Evolutionary conservation across 352 stramenopile species (phyloP), one percentile per base, ranked within the genome.

Genomic region (Pythium apleroticum): DNA sequence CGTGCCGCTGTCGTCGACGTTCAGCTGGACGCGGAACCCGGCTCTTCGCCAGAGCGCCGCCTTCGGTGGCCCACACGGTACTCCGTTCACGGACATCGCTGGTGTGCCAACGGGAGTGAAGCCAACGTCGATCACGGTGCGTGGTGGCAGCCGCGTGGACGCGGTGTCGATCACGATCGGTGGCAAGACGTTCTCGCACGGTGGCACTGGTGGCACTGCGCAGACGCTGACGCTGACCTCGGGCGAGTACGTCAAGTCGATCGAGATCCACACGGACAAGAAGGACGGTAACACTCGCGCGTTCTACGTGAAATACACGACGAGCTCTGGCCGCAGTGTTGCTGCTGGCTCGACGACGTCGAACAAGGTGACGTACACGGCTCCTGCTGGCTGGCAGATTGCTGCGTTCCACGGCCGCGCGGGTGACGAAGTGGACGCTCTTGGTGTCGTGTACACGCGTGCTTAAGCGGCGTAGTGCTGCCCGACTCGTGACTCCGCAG

Each of bases 241-340:
- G 6, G 75, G 69, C 7, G 77, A 85, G 71, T 80, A 78, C 53
- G 63, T 83, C 68, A 75, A 52, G 50, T 74, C 71, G 24, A 69
- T 84, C 46, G 76, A 88, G 56, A 24, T 66, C 25, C 79, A 88
- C 56, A 74, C 66, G 73, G 79, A 22, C n/a, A 74, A 82, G 73
- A 72, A 84, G 24, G 54, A 65, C 30, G 33, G 61, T 5, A 60
- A 64, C 35, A 86, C 76, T 15, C 71, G 69, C 17, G 68, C 84
- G 15, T 86, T 81, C 57, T 86, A 76, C 52, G 55, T 84, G 15
- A 77, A 71, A 22, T 73, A 75, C 5, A 73, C 60, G 5, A 88
- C 79, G 0, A 85, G 61, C 46, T 54, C 57, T 0, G 71, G 69
- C 6, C 71, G 78, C 4, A 72, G 65, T 6, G 52, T 86, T 1